Conservation (phyloP, 345 rosid genomes). For the Populus tremula region DNA sequence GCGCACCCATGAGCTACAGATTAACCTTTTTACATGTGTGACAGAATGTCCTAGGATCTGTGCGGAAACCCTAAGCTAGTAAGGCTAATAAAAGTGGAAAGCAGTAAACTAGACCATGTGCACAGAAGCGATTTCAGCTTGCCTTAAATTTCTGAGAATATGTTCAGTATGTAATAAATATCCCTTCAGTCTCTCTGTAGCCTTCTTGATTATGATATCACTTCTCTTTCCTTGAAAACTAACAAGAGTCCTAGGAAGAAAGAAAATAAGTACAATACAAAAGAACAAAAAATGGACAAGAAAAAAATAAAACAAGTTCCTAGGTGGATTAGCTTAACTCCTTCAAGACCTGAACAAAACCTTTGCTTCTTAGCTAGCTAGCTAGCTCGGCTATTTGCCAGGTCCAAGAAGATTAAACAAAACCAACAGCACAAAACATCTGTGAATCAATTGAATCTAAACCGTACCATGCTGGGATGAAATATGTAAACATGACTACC, state of each 20-base stretch:
- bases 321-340: neutral
- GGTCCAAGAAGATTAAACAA: slow-evolving; percentile 28
- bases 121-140: slow-evolving; percentile 4
- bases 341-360: neutral
- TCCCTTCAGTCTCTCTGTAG: neutral
- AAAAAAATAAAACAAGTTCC: neutral
- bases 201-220: neutral
- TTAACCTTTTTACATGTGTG: slow-evolving; percentile 10
- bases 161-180: neutral
- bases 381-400: slow-evolving; percentile 14
- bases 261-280: neutral
- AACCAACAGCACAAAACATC: neutral
- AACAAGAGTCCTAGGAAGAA: neutral
- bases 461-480: neutral
- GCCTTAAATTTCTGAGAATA: neutral
- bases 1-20: slow-evolving; percentile 20
- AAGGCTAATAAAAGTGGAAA: slow-evolving; percentile 31
- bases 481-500: neutral
- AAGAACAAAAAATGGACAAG: neutral
- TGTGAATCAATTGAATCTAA: neutral
- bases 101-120: slow-evolving; percentile 12
- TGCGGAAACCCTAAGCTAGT: slow-evolving; percentile 44
- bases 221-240: slow-evolving; percentile 1
- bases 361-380: slow-evolving; percentile 6
- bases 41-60: slow-evolving; percentile 27